phyloP scores from a whole-genome alignment of 2,329 filamentous ascomycete species.

The Colletotrichum coccodes region DNA sequence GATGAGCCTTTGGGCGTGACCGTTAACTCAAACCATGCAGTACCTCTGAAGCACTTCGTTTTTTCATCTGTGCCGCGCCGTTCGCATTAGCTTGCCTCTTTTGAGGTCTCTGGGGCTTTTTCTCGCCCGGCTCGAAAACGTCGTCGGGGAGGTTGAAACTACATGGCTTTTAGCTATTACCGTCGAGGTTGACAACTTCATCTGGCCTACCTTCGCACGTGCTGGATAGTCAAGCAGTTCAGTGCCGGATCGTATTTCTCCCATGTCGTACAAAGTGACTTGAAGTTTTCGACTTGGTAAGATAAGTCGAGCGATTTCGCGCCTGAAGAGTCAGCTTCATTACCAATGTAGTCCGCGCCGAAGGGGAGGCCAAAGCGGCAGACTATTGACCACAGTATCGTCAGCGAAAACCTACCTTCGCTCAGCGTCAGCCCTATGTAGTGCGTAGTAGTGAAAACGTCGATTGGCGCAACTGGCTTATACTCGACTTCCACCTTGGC shows the following conservation, averaged over 20 bases:
- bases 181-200: neutral
- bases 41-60: slow-evolving; percentile 61
- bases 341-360: neutral
- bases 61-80: slow-evolving; percentile 53
- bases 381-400: slow-evolving; percentile 28
- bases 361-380: neutral
- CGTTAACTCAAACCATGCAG: slow-evolving; percentile 6
- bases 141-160: slow-evolving; percentile 91
- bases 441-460: slow-evolving; percentile 88
- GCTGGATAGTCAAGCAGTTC: slow-evolving; percentile 82
- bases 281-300: slow-evolving; percentile 87
- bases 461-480: slow-evolving; percentile 34
- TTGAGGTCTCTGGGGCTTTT: slow-evolving; percentile 68
- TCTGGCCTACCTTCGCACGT: slow-evolving; percentile 81
- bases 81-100: slow-evolving; percentile 46
- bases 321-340: slow-evolving; percentile 56
- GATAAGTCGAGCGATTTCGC: slow-evolving; percentile 81
- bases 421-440: slow-evolving; percentile 90
- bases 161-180: slow-evolving; percentile 19
- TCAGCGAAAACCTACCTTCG: slow-evolving; percentile 66
- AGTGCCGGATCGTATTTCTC: slow-evolving; percentile 79
- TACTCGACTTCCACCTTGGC: neutral
- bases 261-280: slow-evolving; percentile 81
- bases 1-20: slow-evolving; percentile 1
- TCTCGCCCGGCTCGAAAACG: slow-evolving; percentile 85